Evolutionary conservation across 2,329 filamentous ascomycete genomes (phyloP).

Genomic region (Phyllosticta paracitricarpa): DNA sequence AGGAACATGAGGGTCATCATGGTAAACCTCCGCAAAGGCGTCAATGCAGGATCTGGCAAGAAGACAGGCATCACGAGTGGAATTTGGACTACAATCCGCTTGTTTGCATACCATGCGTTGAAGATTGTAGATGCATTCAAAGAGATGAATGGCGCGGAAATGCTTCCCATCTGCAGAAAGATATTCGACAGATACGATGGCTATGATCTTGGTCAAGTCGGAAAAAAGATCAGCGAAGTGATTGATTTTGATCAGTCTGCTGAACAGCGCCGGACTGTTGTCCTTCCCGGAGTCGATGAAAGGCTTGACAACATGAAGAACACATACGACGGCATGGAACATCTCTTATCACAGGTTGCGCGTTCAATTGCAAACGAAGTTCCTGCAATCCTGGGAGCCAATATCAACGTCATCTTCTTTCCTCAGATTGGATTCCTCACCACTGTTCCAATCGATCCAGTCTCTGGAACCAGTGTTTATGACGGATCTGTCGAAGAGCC

Average conservation of each 20-base stretch:
- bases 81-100: slow-evolving; percentile 62
- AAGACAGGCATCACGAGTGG: slow-evolving; percentile 50
- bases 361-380: slow-evolving; percentile 52
- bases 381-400: slow-evolving; percentile 45
- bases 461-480: slow-evolving; percentile 51
- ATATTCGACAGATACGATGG: slow-evolving; percentile 52
- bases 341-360: slow-evolving; percentile 59
- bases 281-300: slow-evolving; percentile 60
- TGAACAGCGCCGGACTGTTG: slow-evolving; percentile 59
- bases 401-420: slow-evolving; percentile 74
- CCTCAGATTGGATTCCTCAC: slow-evolving; percentile 88
- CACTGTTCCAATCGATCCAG: slow-evolving; percentile 54
- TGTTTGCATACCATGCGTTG: slow-evolving; percentile 62
- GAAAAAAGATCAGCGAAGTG: slow-evolving; percentile 59
- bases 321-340: slow-evolving; percentile 66
- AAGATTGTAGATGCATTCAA: slow-evolving; percentile 56
- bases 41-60: slow-evolving; percentile 45
- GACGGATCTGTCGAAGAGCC: slow-evolving; percentile 48
- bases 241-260: slow-evolving; percentile 74
- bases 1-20: slow-evolving; percentile 65
- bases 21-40: slow-evolving; percentile 64
- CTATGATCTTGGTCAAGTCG: slow-evolving; percentile 52
- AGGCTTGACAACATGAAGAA: slow-evolving; percentile 70
- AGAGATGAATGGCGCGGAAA: slow-evolving; percentile 46
- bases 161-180: slow-evolving; percentile 46